Conservation (phyloP, 352 stramenopile genomes). For the Phytopythium boreale region DNA sequence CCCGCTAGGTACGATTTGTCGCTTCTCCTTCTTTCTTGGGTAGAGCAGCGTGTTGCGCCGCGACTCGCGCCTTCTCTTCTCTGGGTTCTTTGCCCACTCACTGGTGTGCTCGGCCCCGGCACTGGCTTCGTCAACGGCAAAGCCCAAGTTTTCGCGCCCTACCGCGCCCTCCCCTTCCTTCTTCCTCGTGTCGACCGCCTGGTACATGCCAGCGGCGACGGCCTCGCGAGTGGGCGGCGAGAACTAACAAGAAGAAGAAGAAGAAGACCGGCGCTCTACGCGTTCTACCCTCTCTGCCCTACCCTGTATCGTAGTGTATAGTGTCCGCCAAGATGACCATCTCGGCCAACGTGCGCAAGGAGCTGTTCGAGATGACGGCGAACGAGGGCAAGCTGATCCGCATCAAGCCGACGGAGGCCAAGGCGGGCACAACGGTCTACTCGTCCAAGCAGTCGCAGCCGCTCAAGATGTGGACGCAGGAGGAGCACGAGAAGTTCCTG, state of each 20-base stretch:
- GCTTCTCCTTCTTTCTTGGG: slow-evolving; percentile 19
- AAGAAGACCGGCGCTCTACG: no score
- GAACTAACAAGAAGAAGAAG: not conserved
- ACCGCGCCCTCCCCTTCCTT: not conserved
- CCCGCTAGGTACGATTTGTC: slow-evolving; percentile 51
- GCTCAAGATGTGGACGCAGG: slow-evolving; percentile 84
- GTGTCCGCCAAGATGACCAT: slow-evolving; percentile 64
- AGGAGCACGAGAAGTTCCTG: slow-evolving; percentile 86
- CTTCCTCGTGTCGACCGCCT: not conserved
- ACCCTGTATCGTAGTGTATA: not conserved
- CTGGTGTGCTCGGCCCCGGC: no score
- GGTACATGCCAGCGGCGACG: not conserved
- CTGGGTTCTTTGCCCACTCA: not conserved
- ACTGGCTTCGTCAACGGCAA: not conserved
- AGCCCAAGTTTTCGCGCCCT: not conserved
- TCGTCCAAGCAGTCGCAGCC: slow-evolving; percentile 81
- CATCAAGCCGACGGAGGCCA: slow-evolving; percentile 82
- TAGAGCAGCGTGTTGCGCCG: not conserved
- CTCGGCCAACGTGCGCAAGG: slow-evolving; percentile 81
- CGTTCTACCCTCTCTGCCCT: no score
- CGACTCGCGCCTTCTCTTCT: no score
- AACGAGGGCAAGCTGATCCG: slow-evolving; percentile 79
- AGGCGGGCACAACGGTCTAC: slow-evolving; percentile 82
- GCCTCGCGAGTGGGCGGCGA: not conserved
- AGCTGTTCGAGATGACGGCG: slow-evolving; percentile 82